phyloP scores from a whole-genome alignment of 805 yeast species.

The Nadsonia fulvescens region DNA sequence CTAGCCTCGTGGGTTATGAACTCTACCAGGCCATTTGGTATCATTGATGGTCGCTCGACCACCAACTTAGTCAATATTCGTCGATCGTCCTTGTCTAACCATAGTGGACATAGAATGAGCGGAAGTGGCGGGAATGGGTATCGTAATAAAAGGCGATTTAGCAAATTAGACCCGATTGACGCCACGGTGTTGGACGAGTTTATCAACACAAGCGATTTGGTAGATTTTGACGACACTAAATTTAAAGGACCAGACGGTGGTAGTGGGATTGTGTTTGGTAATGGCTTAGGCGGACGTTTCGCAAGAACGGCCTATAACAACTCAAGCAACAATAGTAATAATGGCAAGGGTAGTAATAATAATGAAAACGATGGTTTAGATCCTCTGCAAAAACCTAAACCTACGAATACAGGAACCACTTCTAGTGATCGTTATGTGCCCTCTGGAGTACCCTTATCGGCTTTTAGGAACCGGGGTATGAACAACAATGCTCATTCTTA shows the following conservation, averaged over 20 bases:
- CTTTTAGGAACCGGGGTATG: constrained; percentile 69
- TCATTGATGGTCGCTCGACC: constrained; percentile 86
- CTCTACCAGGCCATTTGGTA: constrained; percentile 66
- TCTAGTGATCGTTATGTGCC: constrained; percentile 18
- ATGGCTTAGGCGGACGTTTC: no score
- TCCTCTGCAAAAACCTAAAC: constrained; percentile 9
- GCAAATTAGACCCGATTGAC: constrained; percentile 5
- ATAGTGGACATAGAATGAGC: constrained; percentile 9
- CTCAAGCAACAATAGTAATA: no score
- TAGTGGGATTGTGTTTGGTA: no score
- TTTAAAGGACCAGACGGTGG: no score
- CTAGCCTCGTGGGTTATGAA: constrained; percentile 84
- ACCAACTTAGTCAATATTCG: no score
- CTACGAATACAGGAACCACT: constrained; percentile 14
- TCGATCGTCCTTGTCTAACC: constrained; percentile 57
- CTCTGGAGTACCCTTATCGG: constrained; percentile 63
- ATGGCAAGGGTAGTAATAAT: no score
- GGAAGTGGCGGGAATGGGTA: constrained; percentile 4
- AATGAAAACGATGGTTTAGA: no score
- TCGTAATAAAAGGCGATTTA: constrained; percentile 9
- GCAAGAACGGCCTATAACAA: no score
- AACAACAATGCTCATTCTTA: constrained; percentile 7
- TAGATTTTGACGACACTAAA: constrained; percentile 51
- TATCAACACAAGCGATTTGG: constrained; percentile 74
- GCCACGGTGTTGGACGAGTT: constrained; percentile 58